Evolutionary conservation across 805 yeast genomes (phyloP), one percentile per base, ranked within the genome.

Genomic region (Monosporozyma aerobia): DNA sequence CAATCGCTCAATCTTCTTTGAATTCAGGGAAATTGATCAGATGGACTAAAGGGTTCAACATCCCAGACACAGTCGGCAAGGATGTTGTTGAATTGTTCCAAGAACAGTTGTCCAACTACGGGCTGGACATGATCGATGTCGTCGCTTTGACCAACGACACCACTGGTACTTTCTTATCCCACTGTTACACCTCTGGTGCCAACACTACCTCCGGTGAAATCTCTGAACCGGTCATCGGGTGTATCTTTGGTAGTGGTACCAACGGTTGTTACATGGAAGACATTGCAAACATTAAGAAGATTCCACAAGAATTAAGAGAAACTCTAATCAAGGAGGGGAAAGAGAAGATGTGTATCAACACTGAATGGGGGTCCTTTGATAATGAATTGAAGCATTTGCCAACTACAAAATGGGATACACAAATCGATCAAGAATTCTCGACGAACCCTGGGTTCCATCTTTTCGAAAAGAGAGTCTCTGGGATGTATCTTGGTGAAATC

Each of bases 311-410:
- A 35, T 53, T 69, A 13, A 69, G 69, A 47, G 69, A 63, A 27
- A 66, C 65, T 22, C 69, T 77, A 60, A 50, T 65, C 22, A 70
- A 64, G 51, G 65, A 71, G 49, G 83, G 81, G 37, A 75, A 77
- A 50, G 73, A 76, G 2, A 81, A 83, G 57, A 90, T 90, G 97
- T 86, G 89, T 57, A 78, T 90, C 61, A 90, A 90, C 73, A 90
- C 97, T 47, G 99, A 94, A 71, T 94, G 98, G 97, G 98, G 98
- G 57, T 89, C 97, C 44, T 92, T 90, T 63, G 98, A 92, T 70
- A 92, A 92, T 65, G 83, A 80, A 23, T 75, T 90, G 56, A 75
- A 80, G 58, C 74, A 82, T 43, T 74, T 92, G 57, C 97, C 97
- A 55, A 77, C 74, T 48, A 87, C 96, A 3, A 78, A 80, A 55